Percentiles rank a stretch among this genome's conserved stretches.
Evolutionary conservation across 345 rosid genomes (phyloP).

Genomic region (Iberis pinnata): DNA sequence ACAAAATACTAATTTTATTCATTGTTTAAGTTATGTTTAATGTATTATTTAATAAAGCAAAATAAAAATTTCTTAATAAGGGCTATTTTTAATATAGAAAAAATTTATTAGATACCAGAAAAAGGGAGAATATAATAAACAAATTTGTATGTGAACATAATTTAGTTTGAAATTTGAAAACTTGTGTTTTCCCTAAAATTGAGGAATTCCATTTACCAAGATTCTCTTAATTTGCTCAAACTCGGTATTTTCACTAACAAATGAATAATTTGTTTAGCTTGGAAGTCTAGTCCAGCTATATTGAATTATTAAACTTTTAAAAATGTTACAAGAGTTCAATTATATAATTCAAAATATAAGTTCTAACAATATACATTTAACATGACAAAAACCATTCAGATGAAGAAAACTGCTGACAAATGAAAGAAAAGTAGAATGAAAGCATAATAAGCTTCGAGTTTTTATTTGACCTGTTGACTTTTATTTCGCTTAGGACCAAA

Average conservation of each 20-base stretch:
- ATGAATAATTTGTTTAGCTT: conserved; percentile 23
- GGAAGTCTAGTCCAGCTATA: conserved; percentile 18
- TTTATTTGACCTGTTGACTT: conserved; percentile 31
- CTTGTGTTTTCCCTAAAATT: conserved; percentile 19
- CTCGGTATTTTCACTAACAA: conserved; percentile 25
- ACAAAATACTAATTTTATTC: too few species aligned
- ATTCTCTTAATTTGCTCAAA: conserved; percentile 33
- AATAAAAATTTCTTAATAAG: too few species aligned
- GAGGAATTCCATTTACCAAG: conserved; percentile 36
- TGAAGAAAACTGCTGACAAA: too few species aligned
- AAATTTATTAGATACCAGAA: too few species aligned
- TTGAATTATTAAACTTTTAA: neutral
- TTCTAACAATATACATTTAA: too few species aligned
- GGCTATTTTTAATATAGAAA: too few species aligned
- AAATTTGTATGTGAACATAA: conserved; percentile 1
- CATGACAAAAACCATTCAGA: too few species aligned
- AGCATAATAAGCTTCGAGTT: conserved; percentile 1
- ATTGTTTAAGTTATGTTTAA: too few species aligned
- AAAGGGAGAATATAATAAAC: too few species aligned
- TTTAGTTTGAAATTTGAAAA: conserved; percentile 20
- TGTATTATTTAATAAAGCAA: too few species aligned
- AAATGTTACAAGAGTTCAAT: neutral
- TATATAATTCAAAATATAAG: too few species aligned
- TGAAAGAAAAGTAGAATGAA: too few species aligned
- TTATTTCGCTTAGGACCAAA: conserved; percentile 14